These are phyloP conservation scores for Scytalidium sp. DNA, from an alignment of 2,329 filamentous ascomycete species.

Conservation along the genomic window DNA sequence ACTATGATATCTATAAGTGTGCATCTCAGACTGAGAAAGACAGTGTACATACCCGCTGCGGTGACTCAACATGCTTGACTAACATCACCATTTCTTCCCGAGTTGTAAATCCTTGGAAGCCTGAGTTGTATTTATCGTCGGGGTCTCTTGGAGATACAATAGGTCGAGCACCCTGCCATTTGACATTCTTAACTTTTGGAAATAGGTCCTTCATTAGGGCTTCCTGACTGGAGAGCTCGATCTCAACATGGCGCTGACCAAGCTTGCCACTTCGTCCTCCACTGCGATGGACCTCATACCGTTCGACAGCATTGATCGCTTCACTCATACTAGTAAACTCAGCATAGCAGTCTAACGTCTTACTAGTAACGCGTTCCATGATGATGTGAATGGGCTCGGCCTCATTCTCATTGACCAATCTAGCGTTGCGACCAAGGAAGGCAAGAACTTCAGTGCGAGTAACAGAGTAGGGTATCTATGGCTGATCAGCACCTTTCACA, in stretches of 20 bases:
- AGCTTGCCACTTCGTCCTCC: slow-evolving; percentile 44
- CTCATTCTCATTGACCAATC: slow-evolving; percentile 47
- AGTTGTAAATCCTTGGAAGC: slow-evolving; percentile 59
- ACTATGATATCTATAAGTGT: slow-evolving; percentile 37
- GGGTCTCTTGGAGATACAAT: slow-evolving; percentile 33
- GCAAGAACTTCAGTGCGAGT: slow-evolving; percentile 53
- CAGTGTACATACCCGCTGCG: slow-evolving; percentile 52
- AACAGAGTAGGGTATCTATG: slow-evolving; percentile 54
- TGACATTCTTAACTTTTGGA: slow-evolving; percentile 52
- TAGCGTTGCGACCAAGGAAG: slow-evolving; percentile 56
- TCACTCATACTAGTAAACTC: slow-evolving; percentile 53
- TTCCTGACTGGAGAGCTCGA: slow-evolving; percentile 54
- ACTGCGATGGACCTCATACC: slow-evolving; percentile 37
- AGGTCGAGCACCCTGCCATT: slow-evolving; percentile 50
- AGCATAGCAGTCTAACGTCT: slow-evolving; percentile 60
- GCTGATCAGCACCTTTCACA: slow-evolving; percentile 7
- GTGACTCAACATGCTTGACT: slow-evolving; percentile 59
- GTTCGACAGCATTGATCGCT: slow-evolving; percentile 50
- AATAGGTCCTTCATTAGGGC: slow-evolving; percentile 61
- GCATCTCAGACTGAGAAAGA: not conserved
- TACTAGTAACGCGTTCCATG: slow-evolving; percentile 60
- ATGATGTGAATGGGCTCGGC: slow-evolving; percentile 60
- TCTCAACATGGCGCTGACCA: slow-evolving; percentile 54
- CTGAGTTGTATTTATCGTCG: slow-evolving; percentile 37
- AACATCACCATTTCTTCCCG: slow-evolving; percentile 63